Evolutionary conservation across 805 yeast genomes (phyloP).

Genomic region (Tetrapisispora nanseiensis): DNA sequence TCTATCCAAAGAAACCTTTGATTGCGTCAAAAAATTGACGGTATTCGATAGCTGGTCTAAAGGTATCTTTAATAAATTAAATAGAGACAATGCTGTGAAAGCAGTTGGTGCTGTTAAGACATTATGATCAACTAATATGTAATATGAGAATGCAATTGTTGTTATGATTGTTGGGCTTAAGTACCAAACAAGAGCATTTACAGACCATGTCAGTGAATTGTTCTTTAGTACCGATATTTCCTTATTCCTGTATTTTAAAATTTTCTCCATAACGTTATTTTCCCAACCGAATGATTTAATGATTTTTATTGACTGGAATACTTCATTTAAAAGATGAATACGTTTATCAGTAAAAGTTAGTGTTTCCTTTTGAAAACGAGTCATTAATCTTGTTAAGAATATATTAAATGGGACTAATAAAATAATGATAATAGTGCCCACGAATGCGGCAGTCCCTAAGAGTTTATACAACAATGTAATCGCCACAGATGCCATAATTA

Average conservation of each 20-base stretch:
- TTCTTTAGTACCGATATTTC: conserved; percentile 53
- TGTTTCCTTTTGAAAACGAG: conserved; percentile 57
- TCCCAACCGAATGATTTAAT: conserved; percentile 98
- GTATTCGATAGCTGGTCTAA: conserved; percentile 85
- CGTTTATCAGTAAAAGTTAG: conserved; percentile 79
- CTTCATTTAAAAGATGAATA: conserved; percentile 85
- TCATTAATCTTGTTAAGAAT: conserved; percentile 50
- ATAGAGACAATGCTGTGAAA: conserved; percentile 82
- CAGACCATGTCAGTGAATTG: conserved; percentile 60
- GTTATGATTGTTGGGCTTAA: conserved; percentile 79
- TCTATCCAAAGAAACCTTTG: conserved; percentile 88
- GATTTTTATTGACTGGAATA: conserved; percentile 83
- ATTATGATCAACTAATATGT: conserved; percentile 59
- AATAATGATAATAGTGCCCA: conserved; percentile 62
- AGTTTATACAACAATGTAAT: conserved; percentile 55
- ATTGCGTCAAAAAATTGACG: conserved; percentile 76
- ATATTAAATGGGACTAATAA: conserved; percentile 65
- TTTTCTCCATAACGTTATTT: conserved; percentile 61
- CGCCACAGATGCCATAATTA: conserved; percentile 61
- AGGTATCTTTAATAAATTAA: conserved; percentile 76
- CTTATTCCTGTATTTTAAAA: conserved; percentile 59
- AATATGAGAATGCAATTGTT: conserved; percentile 70
- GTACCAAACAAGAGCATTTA: conserved; percentile 62
- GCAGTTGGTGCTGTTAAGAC: conserved; percentile 84
- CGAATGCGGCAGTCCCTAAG: conserved; percentile 80